phyloP scores from a whole-genome alignment of 495 filamentous ascomycete species.

The Penicillium cataractarum region DNA sequence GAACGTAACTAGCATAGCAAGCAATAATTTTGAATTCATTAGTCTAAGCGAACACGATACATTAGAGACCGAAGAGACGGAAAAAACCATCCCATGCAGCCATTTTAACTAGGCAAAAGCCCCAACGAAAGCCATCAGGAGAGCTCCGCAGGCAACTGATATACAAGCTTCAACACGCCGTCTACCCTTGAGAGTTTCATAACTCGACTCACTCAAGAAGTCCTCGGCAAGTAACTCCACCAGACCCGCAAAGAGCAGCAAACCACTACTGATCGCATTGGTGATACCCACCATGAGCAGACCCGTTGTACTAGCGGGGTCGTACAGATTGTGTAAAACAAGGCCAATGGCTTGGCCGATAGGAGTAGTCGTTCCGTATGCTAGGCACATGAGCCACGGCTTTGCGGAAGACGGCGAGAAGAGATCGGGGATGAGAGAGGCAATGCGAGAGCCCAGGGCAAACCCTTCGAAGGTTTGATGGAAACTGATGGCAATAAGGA shows the following conservation, averaged over 20 bases:
- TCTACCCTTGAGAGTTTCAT: slow-evolving; percentile 68
- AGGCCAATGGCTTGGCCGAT: slow-evolving; percentile 89
- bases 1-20: neutral
- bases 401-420: slow-evolving; percentile 54
- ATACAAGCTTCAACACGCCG: slow-evolving; percentile 74
- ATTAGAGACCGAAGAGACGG: neutral
- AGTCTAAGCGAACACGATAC: slow-evolving; percentile 4
- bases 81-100: neutral
- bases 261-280: slow-evolving; percentile 85
- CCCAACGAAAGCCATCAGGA: slow-evolving; percentile 85
- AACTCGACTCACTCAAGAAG: slow-evolving; percentile 88
- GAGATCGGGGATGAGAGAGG: slow-evolving; percentile 59
- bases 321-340: slow-evolving; percentile 79
- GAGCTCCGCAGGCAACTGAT: slow-evolving; percentile 74
- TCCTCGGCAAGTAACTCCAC: slow-evolving; percentile 94
- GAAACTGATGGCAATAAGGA: slow-evolving; percentile 80
- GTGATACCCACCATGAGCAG: slow-evolving; percentile 90
- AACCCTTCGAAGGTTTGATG: slow-evolving; percentile 86
- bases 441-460: slow-evolving; percentile 73
- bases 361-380: slow-evolving; percentile 90
- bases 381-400: slow-evolving; percentile 94
- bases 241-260: slow-evolving; percentile 87
- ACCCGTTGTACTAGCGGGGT: slow-evolving; percentile 78
- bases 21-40: neutral
- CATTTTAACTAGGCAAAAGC: slow-evolving; percentile 69